phyloP scores from a whole-genome alignment of 2,329 filamentous ascomycete genomes.

The Emydomyces testavorans region DNA sequence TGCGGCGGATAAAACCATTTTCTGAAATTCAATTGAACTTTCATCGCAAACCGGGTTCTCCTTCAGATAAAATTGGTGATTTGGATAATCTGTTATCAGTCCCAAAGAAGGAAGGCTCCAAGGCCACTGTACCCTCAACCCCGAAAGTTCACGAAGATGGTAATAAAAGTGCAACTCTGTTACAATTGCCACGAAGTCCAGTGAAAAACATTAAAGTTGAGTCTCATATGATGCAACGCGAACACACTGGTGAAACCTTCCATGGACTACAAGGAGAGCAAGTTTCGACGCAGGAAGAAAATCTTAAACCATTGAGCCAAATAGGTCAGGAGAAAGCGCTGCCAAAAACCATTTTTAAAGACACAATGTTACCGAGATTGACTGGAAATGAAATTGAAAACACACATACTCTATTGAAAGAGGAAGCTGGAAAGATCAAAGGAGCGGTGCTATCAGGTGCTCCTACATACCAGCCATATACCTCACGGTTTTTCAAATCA shows the following conservation, averaged over 20 bases:
- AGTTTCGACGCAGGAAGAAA: background rate
- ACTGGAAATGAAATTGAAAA: slow-evolving; percentile 5
- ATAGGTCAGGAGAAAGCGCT: background rate
- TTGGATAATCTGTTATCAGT: background rate
- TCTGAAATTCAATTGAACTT: slow-evolving; percentile 22
- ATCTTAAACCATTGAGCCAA: too few relatives aligned
- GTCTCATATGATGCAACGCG: slow-evolving; percentile 1
- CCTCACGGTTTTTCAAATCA: slow-evolving; percentile 21
- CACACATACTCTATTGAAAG: slow-evolving; percentile 9
- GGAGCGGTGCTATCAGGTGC: slow-evolving; percentile 4
- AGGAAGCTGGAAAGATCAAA: slow-evolving; percentile 15
- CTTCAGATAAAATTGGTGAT: background rate
- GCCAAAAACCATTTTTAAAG: slow-evolving; percentile 16
- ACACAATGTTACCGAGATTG: background rate
- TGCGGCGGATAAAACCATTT: slow-evolving; percentile 25
- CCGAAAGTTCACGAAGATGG: background rate
- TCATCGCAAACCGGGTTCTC: slow-evolving; percentile 6
- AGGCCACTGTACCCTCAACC: background rate
- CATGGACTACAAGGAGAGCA: background rate
- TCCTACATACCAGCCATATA: slow-evolving; percentile 16
- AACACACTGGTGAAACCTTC: background rate
- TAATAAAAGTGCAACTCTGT: background rate
- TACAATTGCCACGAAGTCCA: background rate
- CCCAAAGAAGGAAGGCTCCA: background rate
- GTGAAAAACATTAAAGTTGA: background rate